Conservation (phyloP, 306 rosid species). For the Fragaria nilgerrensis region DNA sequence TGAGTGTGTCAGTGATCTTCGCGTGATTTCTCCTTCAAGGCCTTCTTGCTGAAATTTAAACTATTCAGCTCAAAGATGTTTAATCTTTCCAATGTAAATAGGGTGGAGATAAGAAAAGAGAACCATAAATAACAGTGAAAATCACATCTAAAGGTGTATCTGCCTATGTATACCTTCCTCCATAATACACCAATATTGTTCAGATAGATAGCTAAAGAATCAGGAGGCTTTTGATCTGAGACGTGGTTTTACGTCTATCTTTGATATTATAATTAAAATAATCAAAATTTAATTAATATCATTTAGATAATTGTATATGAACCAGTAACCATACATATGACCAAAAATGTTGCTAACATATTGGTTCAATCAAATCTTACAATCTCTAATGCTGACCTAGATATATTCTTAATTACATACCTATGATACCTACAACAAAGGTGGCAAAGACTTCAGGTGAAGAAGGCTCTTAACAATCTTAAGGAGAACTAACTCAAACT, state of each 20-base stretch:
- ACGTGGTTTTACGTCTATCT: background rate
- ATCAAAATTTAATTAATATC: background rate
- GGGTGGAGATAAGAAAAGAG: background rate
- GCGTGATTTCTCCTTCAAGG: slow-evolving; percentile 78
- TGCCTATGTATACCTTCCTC: background rate
- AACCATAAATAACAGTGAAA: background rate
- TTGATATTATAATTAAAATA: background rate
- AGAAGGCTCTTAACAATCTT: background rate
- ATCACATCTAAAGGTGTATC: background rate
- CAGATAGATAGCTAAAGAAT: background rate
- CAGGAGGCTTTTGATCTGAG: background rate
- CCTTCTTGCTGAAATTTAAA: slow-evolving; percentile 64
- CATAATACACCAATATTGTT: background rate
- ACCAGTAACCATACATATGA: background rate
- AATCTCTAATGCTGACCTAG: background rate
- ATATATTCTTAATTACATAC: background rate
- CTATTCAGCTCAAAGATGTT: slow-evolving; percentile 6
- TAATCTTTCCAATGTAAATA: background rate
- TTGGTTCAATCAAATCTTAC: background rate
- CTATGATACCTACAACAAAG: background rate
- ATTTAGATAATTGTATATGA: background rate
- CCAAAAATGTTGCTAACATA: background rate
- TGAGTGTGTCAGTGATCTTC: slow-evolving; percentile 78
- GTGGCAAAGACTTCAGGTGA: background rate
- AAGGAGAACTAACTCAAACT: background rate